A percentile compares a stretch with the other conserved stretches of the same genome.
phyloP scores from a whole-genome alignment of 2,329 filamentous ascomycete species.

The Sordariomycetes sp. region DNA sequence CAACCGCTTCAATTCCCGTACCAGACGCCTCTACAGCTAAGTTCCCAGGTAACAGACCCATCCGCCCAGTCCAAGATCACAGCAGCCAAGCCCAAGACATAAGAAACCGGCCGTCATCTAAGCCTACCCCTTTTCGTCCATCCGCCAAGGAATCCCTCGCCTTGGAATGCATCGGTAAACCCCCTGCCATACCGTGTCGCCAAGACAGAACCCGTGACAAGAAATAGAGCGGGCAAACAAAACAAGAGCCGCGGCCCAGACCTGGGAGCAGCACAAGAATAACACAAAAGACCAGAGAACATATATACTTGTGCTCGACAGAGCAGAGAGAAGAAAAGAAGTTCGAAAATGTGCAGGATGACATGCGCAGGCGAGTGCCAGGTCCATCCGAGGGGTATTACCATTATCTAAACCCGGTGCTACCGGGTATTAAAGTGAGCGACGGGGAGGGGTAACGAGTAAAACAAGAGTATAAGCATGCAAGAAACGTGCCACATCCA shows the following conservation, averaged over 20 bases:
- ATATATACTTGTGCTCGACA: not conserved
- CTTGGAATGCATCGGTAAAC: not conserved
- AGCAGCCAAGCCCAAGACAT: not conserved
- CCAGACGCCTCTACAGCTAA: not conserved
- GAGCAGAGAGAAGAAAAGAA: not conserved
- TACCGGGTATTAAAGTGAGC: not conserved
- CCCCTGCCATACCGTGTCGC: not conserved
- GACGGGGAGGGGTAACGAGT: not conserved
- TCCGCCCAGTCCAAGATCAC: not conserved
- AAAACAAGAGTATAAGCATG: conserved; percentile 2
- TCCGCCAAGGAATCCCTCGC: not conserved
- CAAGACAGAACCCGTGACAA: too few relatives aligned
- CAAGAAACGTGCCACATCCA: not conserved
- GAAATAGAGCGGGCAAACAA: not conserved
- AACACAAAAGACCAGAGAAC: not conserved
- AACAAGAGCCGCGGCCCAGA: too few relatives aligned
- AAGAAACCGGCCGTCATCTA: not conserved
- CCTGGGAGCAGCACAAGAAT: not conserved
- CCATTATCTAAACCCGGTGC: conserved; percentile 3
- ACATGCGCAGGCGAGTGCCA: not conserved
- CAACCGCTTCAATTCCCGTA: not conserved
- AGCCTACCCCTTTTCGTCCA: not conserved
- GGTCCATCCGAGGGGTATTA: conserved; percentile 1
- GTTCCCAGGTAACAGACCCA: not conserved
- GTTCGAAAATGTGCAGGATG: not conserved